Evolutionary conservation across 2,329 filamentous ascomycete genomes (phyloP), one percentile per base, ranked within the genome.

Genomic region (Apiospora hydei): DNA sequence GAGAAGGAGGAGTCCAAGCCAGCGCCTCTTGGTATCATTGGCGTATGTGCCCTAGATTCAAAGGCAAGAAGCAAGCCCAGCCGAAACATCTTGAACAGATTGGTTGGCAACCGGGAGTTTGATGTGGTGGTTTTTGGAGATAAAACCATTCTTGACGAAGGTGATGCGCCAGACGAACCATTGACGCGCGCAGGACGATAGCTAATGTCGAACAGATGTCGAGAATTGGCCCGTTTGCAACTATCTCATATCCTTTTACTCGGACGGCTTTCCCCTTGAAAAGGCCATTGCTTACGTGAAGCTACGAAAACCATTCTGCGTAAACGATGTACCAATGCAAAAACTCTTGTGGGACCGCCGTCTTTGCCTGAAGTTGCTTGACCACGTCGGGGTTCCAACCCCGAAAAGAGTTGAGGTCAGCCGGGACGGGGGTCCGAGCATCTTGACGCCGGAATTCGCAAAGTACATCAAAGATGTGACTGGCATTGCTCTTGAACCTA

Each of bases 51-150:
- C 30, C 86, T 99, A 72, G 96, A 99, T 83, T 90, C 96, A 77
- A 99, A 99, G 84, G 96, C 96, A 47, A 90, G 96, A 78, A 98
- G 95, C 86, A 98, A 98, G 83, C 96, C 96, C 1, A 98, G 96
- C 80, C 90, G 97, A 76, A 98, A 98, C 79, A 99, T 99, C 76
- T 85, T 99, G 73, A 98, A 97, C 79, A 91, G 95, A 69, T 87
- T 99, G 26, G 96, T 98, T 75, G 91, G 93, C 46, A 95, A 97
- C 76, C 90, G 92, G 69, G 96, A 98, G 77, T 98, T 99, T 79
- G 96, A 99, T 78, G 95, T 98, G 34, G 92, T 97, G 74, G 96
- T 99, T 16, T 99, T 99, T 84, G 97, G 96, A 67, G 96, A 99
- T 85, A 99, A 99, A 84, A 96, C 98, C 61, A 99, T 99, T 76